Evolutionary conservation across 179 eudicot species (phyloP), one percentile per base, ranked within the genome.

Genomic region (Sideroxylon spinosum): DNA sequence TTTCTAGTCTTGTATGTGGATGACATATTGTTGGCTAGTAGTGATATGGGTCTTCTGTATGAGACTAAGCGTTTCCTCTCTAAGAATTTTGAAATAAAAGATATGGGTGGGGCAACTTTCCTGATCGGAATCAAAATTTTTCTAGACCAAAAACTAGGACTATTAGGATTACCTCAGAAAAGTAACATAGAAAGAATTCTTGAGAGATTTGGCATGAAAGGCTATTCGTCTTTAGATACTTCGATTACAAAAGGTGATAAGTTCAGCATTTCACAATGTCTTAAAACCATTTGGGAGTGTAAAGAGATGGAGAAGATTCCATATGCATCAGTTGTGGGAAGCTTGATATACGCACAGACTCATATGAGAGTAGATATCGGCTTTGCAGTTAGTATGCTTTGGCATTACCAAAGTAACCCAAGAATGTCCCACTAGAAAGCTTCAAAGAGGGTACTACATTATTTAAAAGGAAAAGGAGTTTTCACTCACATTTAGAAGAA

Each of bases 91-190:
- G 75, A 75, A 22, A 75, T 55, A 76, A 76, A 75, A 61, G 76
- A 80, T 80, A 69, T 76, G 60, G 63, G 75, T 10, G 70, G 75
- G 20, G 83, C 76, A 8, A 50, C 75, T 61, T 80, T 68, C 48
- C 70, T 80, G 4, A 68, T 69, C 2, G 56, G 75, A 23, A 80
- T 74, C 20, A 19, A 80, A 46, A 80, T 76, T 0, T 55, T 22
- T 46, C 9, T 20, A 22, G 69, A 80, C 32, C 14, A 62, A 49
- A n/a, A 13, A 1, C 55, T 6, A 11, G 69, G 71, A 26, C 19
- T 57, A 7, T 48, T 68, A 23, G 83, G 68, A 1, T 56, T 74
- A n/a, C 75, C 79, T 32, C 59, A 75, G 22, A 59, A 73, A 53
- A 20, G 78, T 7, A 73, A 79, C 7, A 46, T 57, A 20, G 17